A percentile compares a stretch with the other conserved stretches of the same genome.
Conservation (phyloP, 1,284 basidiomycete species). For the Apiotrichum siamense region DNA sequence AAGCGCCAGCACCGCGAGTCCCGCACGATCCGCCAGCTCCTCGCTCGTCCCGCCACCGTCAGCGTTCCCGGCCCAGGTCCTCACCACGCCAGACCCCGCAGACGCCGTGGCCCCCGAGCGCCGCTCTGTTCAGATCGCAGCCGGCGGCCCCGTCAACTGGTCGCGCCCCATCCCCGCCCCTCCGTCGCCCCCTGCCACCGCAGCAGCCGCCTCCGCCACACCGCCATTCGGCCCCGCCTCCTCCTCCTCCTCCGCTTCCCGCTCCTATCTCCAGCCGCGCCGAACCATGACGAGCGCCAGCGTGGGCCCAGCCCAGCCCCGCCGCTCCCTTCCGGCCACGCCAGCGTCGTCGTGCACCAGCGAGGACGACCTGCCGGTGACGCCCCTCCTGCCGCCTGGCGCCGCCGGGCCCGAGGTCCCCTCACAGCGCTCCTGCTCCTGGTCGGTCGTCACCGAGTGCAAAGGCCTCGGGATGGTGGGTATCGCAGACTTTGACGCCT, state of each 20-base stretch:
- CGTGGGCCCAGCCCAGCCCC: constrained; percentile 12
- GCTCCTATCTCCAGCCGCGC: not conserved
- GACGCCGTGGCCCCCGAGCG: not conserved
- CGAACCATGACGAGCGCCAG: constrained; percentile 9
- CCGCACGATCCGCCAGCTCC: not conserved
- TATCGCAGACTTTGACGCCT: constrained; percentile 18
- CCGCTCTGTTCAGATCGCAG: constrained; percentile 1
- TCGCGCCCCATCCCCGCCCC: constrained; percentile 18
- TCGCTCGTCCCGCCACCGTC: no score
- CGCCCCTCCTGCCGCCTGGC: constrained; percentile 7
- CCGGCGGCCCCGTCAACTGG: constrained; percentile 22
- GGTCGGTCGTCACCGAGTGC: constrained; percentile 12
- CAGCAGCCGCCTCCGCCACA: not conserved
- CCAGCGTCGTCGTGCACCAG: constrained; percentile 14
- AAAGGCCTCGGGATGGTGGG: constrained; percentile 20
- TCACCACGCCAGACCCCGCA: not conserved
- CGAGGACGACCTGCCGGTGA: constrained; percentile 13
- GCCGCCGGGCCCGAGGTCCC: not conserved
- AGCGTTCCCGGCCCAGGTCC: not conserved
- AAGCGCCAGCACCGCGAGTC: not conserved
- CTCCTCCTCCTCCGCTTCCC: not conserved
- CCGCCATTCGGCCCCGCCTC: constrained; percentile 2
- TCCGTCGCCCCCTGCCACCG: not conserved
- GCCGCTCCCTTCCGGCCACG: constrained; percentile 2
- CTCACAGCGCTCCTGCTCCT: not conserved